Base-by-base conservation (phyloP, 306 rosid species). In the Begonia loranthoides region DNA sequence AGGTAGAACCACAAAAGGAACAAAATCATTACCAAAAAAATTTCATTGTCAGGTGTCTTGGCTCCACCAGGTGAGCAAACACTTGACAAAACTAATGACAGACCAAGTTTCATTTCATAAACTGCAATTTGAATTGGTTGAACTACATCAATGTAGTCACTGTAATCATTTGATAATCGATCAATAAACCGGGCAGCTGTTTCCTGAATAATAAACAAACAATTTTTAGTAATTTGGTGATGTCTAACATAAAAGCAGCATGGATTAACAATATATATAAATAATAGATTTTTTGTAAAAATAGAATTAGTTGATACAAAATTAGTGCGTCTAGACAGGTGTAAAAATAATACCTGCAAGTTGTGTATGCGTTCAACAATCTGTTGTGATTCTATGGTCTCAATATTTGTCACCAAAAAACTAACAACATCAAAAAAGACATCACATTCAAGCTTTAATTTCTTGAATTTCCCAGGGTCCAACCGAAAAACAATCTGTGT, bases 101-200 rank as follows among this genome's bases (percentile, higher is more conserved):
- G 61, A 52, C 95, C 97, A 61, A 90, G 70, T 61, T 85, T 90
- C 73, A 90, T 78, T 75, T 90, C 97, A 72, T 82, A 80, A 15
- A 85, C 80, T 14, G 97, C 87, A 66, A 90, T 83, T 72, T 82
- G 92, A 61, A 90, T 73, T 15, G 97, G 95, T 65, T 82, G 97
- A 70, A 82, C 70, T 64, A 85, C 63, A 71, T 90, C 94, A 15
- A 61, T 60, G 56, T 73, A 82, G 40, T 72, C 62, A 17, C 19
- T 12, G 50, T 80, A 82, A 55, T 77, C 77, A 53, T 58, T 70
- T 57, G 69, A 74, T 65, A 79, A 63, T 28, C 68, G 77, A 50
- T 80, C 75, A 68, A 85, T 80, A 65, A 90, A 90, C 54, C 74
- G 51, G 16, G 73, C 55, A 49, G 95, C 87, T 36, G 78, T 82